Evolutionary conservation across 257 asterid genomes (phyloP).

Genomic region (Solanum gracilifrons): DNA sequence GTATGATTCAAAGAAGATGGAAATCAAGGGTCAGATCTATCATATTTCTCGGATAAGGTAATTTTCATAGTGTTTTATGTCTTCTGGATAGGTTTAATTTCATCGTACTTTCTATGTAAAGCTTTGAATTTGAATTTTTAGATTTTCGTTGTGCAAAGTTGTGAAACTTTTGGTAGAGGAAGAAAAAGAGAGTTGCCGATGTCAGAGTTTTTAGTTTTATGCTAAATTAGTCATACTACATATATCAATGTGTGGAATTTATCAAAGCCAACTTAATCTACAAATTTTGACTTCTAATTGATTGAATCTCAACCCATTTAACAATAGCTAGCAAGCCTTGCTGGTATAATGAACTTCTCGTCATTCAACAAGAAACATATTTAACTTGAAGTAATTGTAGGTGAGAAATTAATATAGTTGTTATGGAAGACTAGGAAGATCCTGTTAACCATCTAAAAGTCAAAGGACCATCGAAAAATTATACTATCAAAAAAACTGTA

Average conservation of each 20-base stretch:
- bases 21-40: slow-evolving; percentile 61
- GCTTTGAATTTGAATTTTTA: not conserved
- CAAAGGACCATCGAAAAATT: not conserved
- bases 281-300: not conserved
- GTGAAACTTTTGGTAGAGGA: not conserved
- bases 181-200: no score
- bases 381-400: not conserved
- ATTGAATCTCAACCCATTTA: not conserved
- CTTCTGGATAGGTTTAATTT: not conserved
- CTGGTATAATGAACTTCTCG: not conserved
- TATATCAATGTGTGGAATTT: not conserved
- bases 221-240: not conserved
- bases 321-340: not conserved
- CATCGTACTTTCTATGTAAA: not conserved
- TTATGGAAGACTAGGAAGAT: not conserved
- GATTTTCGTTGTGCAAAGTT: not conserved
- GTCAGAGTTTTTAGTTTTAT: not conserved
- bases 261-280: not conserved
- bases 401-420: not conserved
- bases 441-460: not conserved
- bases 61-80: no score
- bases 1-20: not conserved
- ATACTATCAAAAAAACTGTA: no score
- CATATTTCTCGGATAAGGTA: slow-evolving; percentile 35
- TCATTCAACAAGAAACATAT: not conserved